Conservation (phyloP, 257 asterid species). For the Eustoma russellianum region DNA sequence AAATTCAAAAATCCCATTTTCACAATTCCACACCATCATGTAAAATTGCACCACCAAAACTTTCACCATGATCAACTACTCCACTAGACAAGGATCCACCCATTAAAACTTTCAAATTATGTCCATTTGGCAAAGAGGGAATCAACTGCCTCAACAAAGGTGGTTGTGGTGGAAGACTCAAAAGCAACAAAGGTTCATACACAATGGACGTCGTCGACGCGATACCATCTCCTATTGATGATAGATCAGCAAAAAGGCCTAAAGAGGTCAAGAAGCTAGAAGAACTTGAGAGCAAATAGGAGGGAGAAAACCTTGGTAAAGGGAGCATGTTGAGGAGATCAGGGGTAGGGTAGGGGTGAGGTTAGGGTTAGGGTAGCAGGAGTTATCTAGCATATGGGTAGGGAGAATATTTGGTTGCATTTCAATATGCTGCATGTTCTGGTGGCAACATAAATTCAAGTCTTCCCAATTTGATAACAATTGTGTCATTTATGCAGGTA, state of each 20-base stretch:
- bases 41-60: constrained; percentile 27
- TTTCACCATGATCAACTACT: constrained; percentile 45
- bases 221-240: constrained; percentile 10
- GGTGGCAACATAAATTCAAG: constrained; percentile 20
- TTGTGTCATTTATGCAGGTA: too few species aligned
- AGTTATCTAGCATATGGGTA: too few species aligned
- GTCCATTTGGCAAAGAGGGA: constrained; percentile 54
- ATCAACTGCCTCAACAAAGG: constrained; percentile 67
- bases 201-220: constrained; percentile 17
- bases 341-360: constrained; percentile 26
- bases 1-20: constrained; percentile 58
- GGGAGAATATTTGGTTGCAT: too few species aligned
- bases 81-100: too few species aligned
- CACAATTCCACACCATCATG: constrained; percentile 46
- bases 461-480: constrained; percentile 39
- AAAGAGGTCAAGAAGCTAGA: constrained; percentile 58
- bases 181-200: constrained; percentile 68
- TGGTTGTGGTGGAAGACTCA: constrained; percentile 72
- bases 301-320: constrained; percentile 32
- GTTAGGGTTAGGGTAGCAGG: too few species aligned
- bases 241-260: constrained; percentile 56
- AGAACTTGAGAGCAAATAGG: too few species aligned
- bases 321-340: constrained; percentile 66
- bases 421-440: constrained; percentile 16
- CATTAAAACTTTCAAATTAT: constrained; percentile 28